phyloP scores from a whole-genome alignment of 768 basidiomycete genomes.

The Naematelia encephala region DNA sequence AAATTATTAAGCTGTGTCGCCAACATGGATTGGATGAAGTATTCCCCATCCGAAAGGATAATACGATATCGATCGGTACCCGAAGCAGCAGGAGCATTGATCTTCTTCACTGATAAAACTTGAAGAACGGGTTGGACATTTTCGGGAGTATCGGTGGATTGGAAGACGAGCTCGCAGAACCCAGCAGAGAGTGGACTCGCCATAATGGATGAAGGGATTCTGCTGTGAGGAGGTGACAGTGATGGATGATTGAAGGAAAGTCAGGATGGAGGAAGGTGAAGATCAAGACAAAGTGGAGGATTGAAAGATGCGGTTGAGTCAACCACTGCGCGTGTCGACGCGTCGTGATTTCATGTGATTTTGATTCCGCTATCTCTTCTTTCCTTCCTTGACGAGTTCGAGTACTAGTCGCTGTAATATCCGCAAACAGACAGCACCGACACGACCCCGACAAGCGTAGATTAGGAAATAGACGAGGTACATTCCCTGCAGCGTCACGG shows the following conservation, averaged over 20 bases:
- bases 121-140: slow-evolving; percentile 61
- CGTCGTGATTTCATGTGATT: slow-evolving; percentile 3
- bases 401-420: neutral
- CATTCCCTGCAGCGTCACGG: too few species aligned
- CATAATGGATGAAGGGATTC: too few species aligned
- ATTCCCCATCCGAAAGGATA: slow-evolving; percentile 82
- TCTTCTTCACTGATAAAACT: slow-evolving; percentile 77
- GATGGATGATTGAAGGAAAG: neutral
- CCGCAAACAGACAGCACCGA: too few species aligned
- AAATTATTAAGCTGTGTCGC: slow-evolving; percentile 82
- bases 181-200: slow-evolving; percentile 37
- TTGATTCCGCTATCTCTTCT: neutral
- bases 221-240: neutral
- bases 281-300: slow-evolving; percentile 1
- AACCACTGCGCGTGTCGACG: slow-evolving; percentile 6
- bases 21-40: slow-evolving; percentile 90
- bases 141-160: slow-evolving; percentile 30
- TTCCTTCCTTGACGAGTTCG: neutral
- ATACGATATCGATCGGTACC: slow-evolving; percentile 55
- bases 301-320: slow-evolving; percentile 13
- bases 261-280: slow-evolving; percentile 7
- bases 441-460: too few species aligned
- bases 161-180: slow-evolving; percentile 37
- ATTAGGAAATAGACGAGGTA: too few species aligned
- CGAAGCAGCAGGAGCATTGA: slow-evolving; percentile 54